Evolutionary conservation across 768 basidiomycete species (phyloP).

Genomic region (Hericium erinaceus): DNA sequence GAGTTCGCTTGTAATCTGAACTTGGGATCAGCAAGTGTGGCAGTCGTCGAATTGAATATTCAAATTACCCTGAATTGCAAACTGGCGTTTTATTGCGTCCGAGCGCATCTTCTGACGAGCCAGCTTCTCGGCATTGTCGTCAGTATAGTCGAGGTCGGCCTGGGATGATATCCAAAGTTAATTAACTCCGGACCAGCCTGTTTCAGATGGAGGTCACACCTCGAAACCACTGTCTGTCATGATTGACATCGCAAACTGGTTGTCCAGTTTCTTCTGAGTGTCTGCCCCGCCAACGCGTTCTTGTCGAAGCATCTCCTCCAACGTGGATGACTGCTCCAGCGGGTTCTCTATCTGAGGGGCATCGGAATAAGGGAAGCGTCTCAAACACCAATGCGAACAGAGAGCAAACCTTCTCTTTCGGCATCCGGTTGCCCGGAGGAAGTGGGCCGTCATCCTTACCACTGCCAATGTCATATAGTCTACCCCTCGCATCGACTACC

Average conservation of each 20-base stretch:
- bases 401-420: constrained; percentile 55
- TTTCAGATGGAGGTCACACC: constrained; percentile 30
- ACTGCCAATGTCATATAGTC: constrained; percentile 84
- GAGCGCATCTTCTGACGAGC: constrained; percentile 92
- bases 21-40: neutral
- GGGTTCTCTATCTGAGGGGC: no score
- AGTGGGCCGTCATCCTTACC: constrained; percentile 48
- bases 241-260: constrained; percentile 81
- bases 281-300: constrained; percentile 84
- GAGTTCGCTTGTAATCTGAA: constrained; percentile 89
- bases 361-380: no score
- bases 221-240: constrained; percentile 84
- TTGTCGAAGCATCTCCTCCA: constrained; percentile 89
- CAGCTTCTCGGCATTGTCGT: constrained; percentile 91
- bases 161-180: constrained; percentile 18
- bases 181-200: no score
- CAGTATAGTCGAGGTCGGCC: constrained; percentile 90
- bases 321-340: constrained; percentile 20
- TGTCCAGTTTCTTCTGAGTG: constrained; percentile 89
- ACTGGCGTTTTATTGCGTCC: constrained; percentile 94
- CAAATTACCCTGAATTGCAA: constrained; percentile 79
- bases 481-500: constrained; percentile 75
- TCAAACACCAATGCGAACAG: neutral
- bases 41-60: neutral
- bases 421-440: constrained; percentile 65